A percentile compares a stretch with the other conserved stretches of the same genome.
Evolutionary conservation across 2,329 filamentous ascomycete genomes (phyloP).

Genomic region (Colletotrichum truncatum): DNA sequence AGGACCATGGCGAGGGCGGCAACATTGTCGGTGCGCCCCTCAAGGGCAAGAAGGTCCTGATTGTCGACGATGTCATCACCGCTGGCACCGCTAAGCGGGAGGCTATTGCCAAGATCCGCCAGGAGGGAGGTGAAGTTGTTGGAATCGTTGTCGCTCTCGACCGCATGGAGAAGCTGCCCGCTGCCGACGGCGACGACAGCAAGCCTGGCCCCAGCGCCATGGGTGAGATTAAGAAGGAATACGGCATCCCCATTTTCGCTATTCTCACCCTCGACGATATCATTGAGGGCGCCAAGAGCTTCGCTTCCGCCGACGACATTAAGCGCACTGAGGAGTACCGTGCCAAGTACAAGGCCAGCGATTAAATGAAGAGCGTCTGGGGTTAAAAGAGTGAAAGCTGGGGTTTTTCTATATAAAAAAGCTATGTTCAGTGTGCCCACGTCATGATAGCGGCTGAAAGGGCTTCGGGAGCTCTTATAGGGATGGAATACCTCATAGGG

Average conservation of each 20-base stretch:
- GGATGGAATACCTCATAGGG: neutral
- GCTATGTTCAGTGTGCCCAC: no score
- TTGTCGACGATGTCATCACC: conserved; percentile 97
- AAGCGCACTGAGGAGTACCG: conserved; percentile 79
- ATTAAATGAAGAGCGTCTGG: conserved; percentile 44
- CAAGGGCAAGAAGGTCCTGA: conserved; percentile 84
- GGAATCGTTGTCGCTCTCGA: conserved; percentile 92
- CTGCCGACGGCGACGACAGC: conserved; percentile 70
- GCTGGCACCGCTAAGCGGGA: conserved; percentile 94
- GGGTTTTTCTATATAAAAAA: no score
- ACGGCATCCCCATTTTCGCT: conserved; percentile 82
- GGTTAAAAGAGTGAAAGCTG: neutral
- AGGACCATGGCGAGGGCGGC: conserved; percentile 95
- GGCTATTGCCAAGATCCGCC: conserved; percentile 87
- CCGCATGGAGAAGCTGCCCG: conserved; percentile 82
- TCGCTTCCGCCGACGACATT: conserved; percentile 70
- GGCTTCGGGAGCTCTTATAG: neutral
- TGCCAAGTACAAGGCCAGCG: conserved; percentile 68
- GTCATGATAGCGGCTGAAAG: neutral
- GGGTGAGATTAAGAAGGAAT: conserved; percentile 84
- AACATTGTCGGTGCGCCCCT: conserved; percentile 89
- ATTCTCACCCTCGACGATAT: conserved; percentile 89
- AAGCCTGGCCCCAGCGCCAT: conserved; percentile 82
- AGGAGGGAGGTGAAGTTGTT: conserved; percentile 84
- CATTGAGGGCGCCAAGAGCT: conserved; percentile 71